phyloP scores from a whole-genome alignment of 2,329 filamentous ascomycete genomes.

The Cucurbitaria berberidis region DNA sequence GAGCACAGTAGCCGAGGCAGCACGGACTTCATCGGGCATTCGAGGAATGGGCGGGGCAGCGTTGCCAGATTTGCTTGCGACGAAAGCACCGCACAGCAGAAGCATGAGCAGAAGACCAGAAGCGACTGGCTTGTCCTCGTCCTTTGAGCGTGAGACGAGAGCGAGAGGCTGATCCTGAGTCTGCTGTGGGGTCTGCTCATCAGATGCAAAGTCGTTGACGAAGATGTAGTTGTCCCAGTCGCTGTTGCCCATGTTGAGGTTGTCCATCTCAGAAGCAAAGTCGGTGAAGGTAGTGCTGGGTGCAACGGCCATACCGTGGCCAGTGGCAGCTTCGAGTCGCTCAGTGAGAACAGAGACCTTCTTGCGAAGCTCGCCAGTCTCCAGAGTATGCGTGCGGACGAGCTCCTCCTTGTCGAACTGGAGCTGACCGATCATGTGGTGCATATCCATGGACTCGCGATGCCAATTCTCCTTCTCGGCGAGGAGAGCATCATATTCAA shows the following conservation, averaged over 20 bases:
- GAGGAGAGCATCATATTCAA: conserved; percentile 60
- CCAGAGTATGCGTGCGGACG: conserved; percentile 84
- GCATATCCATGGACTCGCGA: conserved; percentile 74
- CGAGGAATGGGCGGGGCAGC: conserved; percentile 74
- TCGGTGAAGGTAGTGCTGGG: conserved; percentile 69
- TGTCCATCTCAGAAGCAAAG: conserved; percentile 82
- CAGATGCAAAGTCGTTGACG: conserved; percentile 72
- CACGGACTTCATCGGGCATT: conserved; percentile 80
- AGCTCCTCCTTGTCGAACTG: conserved; percentile 91
- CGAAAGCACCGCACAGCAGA: conserved; percentile 93
- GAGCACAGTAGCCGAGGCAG: conserved; percentile 76
- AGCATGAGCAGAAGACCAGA: conserved; percentile 91
- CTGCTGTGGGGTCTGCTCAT: conserved; percentile 51
- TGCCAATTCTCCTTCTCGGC: conserved; percentile 69
- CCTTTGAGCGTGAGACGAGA: conserved; percentile 52
- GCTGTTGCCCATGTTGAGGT: conserved; percentile 75
- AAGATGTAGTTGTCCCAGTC: conserved; percentile 85
- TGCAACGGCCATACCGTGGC: conserved; percentile 53
- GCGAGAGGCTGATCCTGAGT: conserved; percentile 49
- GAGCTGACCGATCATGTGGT: conserved; percentile 76
- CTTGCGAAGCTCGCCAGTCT: conserved; percentile 90
- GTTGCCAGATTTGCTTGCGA: conserved; percentile 82
- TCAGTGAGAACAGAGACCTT: conserved; percentile 84
- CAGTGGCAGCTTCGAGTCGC: conserved; percentile 66
- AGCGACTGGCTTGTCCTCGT: conserved; percentile 68